Percentiles rank a stretch among this genome's conserved stretches.
Conservation (phyloP, 345 rosid genomes). For the Pistacia integerrima region DNA sequence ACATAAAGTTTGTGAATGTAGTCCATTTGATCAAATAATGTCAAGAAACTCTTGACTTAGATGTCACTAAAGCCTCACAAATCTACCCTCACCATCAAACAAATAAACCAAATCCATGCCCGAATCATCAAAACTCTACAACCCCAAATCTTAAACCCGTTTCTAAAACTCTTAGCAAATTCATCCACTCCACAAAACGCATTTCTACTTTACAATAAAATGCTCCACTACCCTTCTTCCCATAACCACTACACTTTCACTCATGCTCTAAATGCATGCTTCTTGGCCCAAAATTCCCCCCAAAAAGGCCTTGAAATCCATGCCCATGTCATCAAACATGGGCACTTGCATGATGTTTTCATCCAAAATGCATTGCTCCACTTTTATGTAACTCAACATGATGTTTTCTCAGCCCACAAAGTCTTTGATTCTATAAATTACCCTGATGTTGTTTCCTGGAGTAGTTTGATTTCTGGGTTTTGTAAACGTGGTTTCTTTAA, state of each 20-base stretch:
- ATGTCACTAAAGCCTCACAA: conserved; percentile 9
- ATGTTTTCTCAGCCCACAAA: conserved; percentile 18
- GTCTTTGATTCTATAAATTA: conserved; percentile 9
- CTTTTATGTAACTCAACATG: conserved; percentile 22
- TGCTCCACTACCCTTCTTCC: conserved; percentile 18
- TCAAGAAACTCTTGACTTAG: neutral
- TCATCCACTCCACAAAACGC: conserved; percentile 28
- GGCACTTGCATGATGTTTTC: conserved; percentile 27
- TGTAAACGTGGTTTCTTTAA: conserved; percentile 20
- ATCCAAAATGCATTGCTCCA: conserved; percentile 32
- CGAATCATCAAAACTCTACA: conserved; percentile 23
- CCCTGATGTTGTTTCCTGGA: conserved; percentile 40
- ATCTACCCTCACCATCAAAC: conserved; percentile 7
- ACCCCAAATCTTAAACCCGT: conserved; percentile 25
- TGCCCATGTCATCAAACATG: conserved; percentile 18
- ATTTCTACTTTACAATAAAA: conserved; percentile 26
- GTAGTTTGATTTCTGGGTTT: conserved; percentile 25
- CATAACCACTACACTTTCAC: conserved; percentile 29
- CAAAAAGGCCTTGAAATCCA: conserved; percentile 28
- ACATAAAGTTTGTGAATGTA: no score
- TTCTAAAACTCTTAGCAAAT: conserved; percentile 21
- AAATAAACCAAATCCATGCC: conserved; percentile 28
- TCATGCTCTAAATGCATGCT: conserved; percentile 28
- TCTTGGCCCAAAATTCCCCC: conserved; percentile 9
- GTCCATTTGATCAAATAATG: no score